Percentiles rank a stretch among this genome's conserved stretches.
Conservation (phyloP, 108 stramenopile species). For the Thalassiosira profunda region DNA sequence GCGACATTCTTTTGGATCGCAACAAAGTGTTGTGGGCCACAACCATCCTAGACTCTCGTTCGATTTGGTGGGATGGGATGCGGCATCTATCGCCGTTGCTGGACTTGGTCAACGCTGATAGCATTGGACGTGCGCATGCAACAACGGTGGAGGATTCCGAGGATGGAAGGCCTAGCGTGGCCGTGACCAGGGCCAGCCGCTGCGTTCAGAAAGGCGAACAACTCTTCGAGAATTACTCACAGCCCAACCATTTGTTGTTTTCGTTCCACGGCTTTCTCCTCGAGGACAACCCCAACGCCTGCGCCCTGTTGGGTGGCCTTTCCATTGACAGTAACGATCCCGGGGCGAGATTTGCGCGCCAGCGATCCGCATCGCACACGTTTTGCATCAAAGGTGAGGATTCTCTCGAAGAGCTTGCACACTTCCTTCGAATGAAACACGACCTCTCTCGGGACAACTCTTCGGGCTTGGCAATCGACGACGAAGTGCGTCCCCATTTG, state of each 20-base stretch:
- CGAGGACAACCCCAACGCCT: slow-evolving; percentile 56
- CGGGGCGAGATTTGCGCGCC: slow-evolving; percentile 14
- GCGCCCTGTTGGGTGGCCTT: slow-evolving; percentile 42
- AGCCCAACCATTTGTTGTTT: slow-evolving; percentile 80
- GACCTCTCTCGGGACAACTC: background rate
- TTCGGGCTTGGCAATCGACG: slow-evolving; percentile 1
- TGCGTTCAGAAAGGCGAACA: slow-evolving; percentile 59
- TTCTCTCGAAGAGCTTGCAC: slow-evolving; percentile 23
- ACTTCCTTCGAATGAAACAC: slow-evolving; percentile 24
- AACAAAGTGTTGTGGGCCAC: slow-evolving; percentile 63
- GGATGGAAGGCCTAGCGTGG: background rate
- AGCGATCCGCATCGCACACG: slow-evolving; percentile 10
- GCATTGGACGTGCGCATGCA: slow-evolving; percentile 16
- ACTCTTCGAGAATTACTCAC: slow-evolving; percentile 79
- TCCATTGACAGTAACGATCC: slow-evolving; percentile 21
- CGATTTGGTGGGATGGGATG: slow-evolving; percentile 82
- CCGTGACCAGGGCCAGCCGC: slow-evolving; percentile 58
- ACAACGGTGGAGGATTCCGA: slow-evolving; percentile 20
- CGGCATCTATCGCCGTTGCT: slow-evolving; percentile 84
- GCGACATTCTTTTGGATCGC: slow-evolving; percentile 52
- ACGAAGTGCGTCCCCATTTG: slow-evolving; percentile 20
- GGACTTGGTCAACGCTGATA: slow-evolving; percentile 71
- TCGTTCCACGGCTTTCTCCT: slow-evolving; percentile 76
- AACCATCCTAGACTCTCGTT: slow-evolving; percentile 69
- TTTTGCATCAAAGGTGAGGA: slow-evolving; percentile 35